Evolutionary conservation across 2,329 filamentous ascomycete species (phyloP).

Genomic region (Conoideocrella luteorostrata): DNA sequence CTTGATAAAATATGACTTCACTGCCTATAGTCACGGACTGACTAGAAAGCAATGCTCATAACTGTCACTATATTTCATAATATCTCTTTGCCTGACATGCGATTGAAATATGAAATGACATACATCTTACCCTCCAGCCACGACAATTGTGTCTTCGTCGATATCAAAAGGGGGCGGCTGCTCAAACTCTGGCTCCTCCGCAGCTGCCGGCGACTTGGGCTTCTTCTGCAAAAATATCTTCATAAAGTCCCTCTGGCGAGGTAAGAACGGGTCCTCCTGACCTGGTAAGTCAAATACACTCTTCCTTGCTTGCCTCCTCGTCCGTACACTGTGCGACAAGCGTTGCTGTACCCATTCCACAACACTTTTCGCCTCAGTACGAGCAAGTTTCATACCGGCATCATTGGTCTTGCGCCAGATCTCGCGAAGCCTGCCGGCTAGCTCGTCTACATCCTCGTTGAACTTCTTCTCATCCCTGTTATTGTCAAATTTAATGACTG

Average conservation of each 20-base stretch:
- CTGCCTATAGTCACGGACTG: no score
- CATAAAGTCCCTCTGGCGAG: constrained; percentile 44
- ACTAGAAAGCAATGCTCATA: not conserved
- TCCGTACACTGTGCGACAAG: constrained; percentile 64
- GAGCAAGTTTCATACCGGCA: constrained; percentile 62
- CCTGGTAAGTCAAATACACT: constrained; percentile 40
- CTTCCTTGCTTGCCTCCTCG: constrained; percentile 48
- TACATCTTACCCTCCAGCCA: constrained; percentile 12
- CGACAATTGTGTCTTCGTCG: constrained; percentile 13
- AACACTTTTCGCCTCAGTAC: constrained; percentile 70
- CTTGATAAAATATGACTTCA: not conserved
- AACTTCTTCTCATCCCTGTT: constrained; percentile 42
- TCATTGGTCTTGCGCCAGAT: constrained; percentile 62
- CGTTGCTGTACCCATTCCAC: constrained; percentile 71
- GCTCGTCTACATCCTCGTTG: constrained; percentile 63
- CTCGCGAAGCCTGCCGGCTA: constrained; percentile 53
- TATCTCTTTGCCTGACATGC: no score
- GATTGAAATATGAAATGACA: no score
- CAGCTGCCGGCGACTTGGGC: constrained; percentile 6
- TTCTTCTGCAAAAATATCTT: constrained; percentile 35
- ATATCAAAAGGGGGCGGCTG: not conserved
- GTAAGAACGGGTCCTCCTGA: constrained; percentile 31
- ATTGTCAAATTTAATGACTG: constrained; percentile 20
- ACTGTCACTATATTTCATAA: constrained; percentile 5
- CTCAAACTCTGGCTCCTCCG: not conserved